Evolutionary conservation across 208 protist genomes (phyloP), one percentile per base, ranked within the genome.

Genomic region (Trypanosoma theileri): DNA sequence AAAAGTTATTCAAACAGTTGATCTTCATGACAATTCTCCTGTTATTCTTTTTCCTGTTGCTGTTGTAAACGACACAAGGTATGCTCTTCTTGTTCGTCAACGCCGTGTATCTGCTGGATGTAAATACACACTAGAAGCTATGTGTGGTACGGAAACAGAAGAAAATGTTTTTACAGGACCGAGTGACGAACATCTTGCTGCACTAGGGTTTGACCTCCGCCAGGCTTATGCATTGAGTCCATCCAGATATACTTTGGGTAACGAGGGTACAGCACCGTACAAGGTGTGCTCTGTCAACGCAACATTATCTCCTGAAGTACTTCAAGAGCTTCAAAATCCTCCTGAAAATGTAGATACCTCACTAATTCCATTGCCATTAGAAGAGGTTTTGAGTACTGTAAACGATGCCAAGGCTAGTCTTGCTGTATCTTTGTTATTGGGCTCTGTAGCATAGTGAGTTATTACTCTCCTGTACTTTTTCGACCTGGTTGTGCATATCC

Each of bases 321-420:
- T 81, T 41, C 55, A 64, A 35, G 16, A 7, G 9, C 45, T 87
- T 50, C 68, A 72, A 52, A 46, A 62, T 22, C 21, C 13, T 21
- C 22, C 55, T 54, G 13, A 52, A 22, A 53, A 35, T 24, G 22
- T 22, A 40, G 62, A 42, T 12, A 59, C 40, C 14, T 61, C 62
- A 22, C 63, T 82, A 3, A 51, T 81, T 26, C 73, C 77, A 10
- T 51, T 88, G 31, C 73, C 68, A 6, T 59, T 92, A n/a, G 73
- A 78, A 17, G 75, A 79, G 24, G 80, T 89, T 1, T 52, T 87
- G 8, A 21, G 53, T 14, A 58, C 61, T 14, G 66, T 80, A 16
- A 79, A 77, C 35, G 86, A 92, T 58, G 78, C 74, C n/a, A 85
- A 83, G 65, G 80, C 83, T 0, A 56, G 74, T n/a, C 58, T 92